Evolutionary conservation across 345 rosid genomes (phyloP).

Genomic region (Tarenaya hassleriana): DNA sequence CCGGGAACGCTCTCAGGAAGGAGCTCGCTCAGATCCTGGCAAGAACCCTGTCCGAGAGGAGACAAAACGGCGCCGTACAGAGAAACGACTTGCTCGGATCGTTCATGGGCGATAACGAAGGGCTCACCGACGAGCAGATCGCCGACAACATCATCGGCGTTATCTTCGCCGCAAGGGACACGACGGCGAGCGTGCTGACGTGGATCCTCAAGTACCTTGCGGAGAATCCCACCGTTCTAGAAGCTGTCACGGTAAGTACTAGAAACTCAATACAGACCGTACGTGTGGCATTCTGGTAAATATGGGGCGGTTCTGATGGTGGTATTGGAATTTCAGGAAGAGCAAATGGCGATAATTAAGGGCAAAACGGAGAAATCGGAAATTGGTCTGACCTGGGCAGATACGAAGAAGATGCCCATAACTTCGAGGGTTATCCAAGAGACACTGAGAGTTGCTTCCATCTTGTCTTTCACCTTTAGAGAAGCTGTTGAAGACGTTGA

Average conservation of each 20-base stretch:
- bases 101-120: slow-evolving; percentile 69
- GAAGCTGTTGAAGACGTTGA: slow-evolving; percentile 93
- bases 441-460: slow-evolving; percentile 72
- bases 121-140: slow-evolving; percentile 65
- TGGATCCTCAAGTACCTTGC: slow-evolving; percentile 86
- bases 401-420: slow-evolving; percentile 71
- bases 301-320: slow-evolving; percentile 1
- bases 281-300: slow-evolving; percentile 21
- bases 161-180: slow-evolving; percentile 86
- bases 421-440: slow-evolving; percentile 76
- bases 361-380: slow-evolving; percentile 41
- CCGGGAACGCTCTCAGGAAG: slow-evolving; percentile 84
- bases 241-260: slow-evolving; percentile 73
- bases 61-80: slow-evolving; percentile 35
- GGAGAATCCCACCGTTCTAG: slow-evolving; percentile 60
- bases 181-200: slow-evolving; percentile 76
- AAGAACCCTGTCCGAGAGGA: slow-evolving; percentile 46
- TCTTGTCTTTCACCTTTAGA: slow-evolving; percentile 81
- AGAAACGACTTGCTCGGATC: slow-evolving; percentile 58
- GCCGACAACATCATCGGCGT: slow-evolving; percentile 92
- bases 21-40: slow-evolving; percentile 68
- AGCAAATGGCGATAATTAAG: slow-evolving; percentile 53
- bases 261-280: background rate
- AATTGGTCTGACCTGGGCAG: slow-evolving; percentile 61
- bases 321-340: slow-evolving; percentile 45